Evolutionary conservation across 371 early-diverging fungal genomes (phyloP), one percentile per base, ranked within the genome.

Genomic region (Mortierella sp.): DNA sequence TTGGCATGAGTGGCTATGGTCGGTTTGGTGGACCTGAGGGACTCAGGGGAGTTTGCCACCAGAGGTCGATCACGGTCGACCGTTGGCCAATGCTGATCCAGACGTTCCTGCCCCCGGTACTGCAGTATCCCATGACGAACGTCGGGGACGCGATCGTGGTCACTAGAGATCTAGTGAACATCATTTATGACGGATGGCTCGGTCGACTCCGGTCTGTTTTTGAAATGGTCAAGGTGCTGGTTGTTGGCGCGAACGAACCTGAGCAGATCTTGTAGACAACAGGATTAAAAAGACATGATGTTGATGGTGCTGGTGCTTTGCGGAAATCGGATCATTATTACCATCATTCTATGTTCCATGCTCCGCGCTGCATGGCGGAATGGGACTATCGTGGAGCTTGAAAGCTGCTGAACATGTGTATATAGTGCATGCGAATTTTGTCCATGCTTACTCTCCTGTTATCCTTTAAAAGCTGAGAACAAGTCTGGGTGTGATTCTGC

Each of bases 11-110:
- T 55, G 94, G 94, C 5, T 90, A 93, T 76, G 94, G 93, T 24
- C 87, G 94, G 24, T 89, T 89, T 59, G 89, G 86, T n/a, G 94
- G 94, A 14, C 71, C 83, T 32, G 94, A 94, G 79, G 94, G 94
- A 21, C 79, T 94, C 53, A 86, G 92, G 21, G 89, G 89, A 1
- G 72, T 90, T 21, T 92, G 93, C 60, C 84, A 89, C 19, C 89
- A 89, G 41, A 89, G 87, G 79, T 86, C 93, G 14, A 70, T 92
- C 28, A 94, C 94, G 17, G 81, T 83, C 19, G 94, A 94, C 75
- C 81, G 90, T 28, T 82, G 92, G 65, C 89, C 92, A 7, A 50
- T 32, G 32, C 72, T 89, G 64, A 83, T 93, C 68, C 87, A 89
- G 67, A 93, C 93, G 6, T 84, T 86, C 46, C 87, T 93, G 56